These are phyloP conservation scores for Tillandsia leiboldiana DNA, from an alignment of 176 grass and related monocot species.

Conservation along the genomic window DNA sequence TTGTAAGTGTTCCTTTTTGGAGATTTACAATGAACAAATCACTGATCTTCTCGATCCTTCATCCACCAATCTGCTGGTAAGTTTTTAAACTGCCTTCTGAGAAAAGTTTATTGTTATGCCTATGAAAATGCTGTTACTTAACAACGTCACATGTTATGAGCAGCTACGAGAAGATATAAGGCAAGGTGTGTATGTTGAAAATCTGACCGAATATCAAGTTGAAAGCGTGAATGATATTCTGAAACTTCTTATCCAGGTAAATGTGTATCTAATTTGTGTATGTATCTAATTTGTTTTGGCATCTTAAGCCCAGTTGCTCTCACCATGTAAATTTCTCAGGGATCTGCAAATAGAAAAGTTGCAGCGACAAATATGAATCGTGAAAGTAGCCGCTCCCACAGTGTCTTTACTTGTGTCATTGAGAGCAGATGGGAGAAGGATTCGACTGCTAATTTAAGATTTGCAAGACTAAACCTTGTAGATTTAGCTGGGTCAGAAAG, in stretches of 20 bases:
- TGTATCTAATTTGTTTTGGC: not conserved
- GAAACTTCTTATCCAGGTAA: conserved; percentile 75
- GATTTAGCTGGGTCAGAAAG: conserved; percentile 97
- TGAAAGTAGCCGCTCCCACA: conserved; percentile 90
- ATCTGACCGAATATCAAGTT: conserved; percentile 82
- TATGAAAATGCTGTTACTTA: not conserved
- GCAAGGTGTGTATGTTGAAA: conserved; percentile 89
- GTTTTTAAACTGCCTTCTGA: conserved; percentile 22
- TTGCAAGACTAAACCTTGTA: conserved; percentile 94
- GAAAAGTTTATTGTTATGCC: not conserved
- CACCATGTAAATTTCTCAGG: conserved; percentile 31
- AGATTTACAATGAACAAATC: conserved; percentile 99
- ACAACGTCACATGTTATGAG: conserved; percentile 1
- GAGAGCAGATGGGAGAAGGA: conserved; percentile 94
- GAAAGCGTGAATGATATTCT: conserved; percentile 78
- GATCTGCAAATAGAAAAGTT: conserved; percentile 84
- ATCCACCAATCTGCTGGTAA: conserved; percentile 73
- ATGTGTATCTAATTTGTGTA: conserved; percentile 3
- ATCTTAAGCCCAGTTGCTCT: not conserved
- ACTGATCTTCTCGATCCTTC: conserved; percentile 94
- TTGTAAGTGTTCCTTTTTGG: conserved; percentile 93
- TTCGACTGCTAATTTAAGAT: conserved; percentile 53
- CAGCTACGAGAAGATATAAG: conserved; percentile 74
- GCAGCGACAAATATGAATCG: conserved; percentile 91
- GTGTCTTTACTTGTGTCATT: conserved; percentile 94